Conservation (phyloP, 805 yeast species). For the Candida rishiriensis region DNA sequence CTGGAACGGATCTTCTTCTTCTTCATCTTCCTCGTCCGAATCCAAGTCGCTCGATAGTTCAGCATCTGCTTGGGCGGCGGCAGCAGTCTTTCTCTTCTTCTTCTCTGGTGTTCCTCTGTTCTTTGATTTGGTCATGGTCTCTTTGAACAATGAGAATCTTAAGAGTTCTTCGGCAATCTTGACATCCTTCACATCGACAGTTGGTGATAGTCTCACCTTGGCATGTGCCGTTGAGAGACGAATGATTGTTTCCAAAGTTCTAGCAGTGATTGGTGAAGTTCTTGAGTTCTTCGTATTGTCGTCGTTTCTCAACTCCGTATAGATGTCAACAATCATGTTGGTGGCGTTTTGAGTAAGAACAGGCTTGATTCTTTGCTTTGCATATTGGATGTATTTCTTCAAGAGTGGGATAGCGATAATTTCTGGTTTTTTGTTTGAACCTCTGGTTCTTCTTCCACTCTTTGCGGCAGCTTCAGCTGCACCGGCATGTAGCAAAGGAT, state of each 20-base stretch:
- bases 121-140: conserved; percentile 34
- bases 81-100: conserved; percentile 33
- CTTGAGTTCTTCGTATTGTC: conserved; percentile 55
- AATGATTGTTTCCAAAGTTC: conserved; percentile 93
- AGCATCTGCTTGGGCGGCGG: conserved; percentile 22
- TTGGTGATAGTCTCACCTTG: conserved; percentile 79
- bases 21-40: background rate
- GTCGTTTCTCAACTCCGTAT: conserved; percentile 78
- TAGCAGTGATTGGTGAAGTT: conserved; percentile 96
- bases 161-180: conserved; percentile 78
- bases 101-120: conserved; percentile 31
- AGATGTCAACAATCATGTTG: conserved; percentile 73
- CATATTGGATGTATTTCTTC: conserved; percentile 89
- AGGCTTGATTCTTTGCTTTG: conserved; percentile 84
- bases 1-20: conserved; percentile 7
- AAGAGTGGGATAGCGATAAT: conserved; percentile 77
- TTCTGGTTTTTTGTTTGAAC: conserved; percentile 34
- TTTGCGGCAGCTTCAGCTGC: conserved; percentile 41
- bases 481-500: conserved; percentile 79
- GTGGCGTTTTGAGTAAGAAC: conserved; percentile 73
- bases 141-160: conserved; percentile 82
- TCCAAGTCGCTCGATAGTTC: conserved; percentile 6
- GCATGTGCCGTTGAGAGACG: conserved; percentile 97
- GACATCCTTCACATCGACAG: conserved; percentile 75
- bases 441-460: conserved; percentile 18